A percentile compares a stretch with the other conserved stretches of the same genome.
phyloP scores from a whole-genome alignment of 768 basidiomycete genomes.

The Boletus reticulatus region DNA sequence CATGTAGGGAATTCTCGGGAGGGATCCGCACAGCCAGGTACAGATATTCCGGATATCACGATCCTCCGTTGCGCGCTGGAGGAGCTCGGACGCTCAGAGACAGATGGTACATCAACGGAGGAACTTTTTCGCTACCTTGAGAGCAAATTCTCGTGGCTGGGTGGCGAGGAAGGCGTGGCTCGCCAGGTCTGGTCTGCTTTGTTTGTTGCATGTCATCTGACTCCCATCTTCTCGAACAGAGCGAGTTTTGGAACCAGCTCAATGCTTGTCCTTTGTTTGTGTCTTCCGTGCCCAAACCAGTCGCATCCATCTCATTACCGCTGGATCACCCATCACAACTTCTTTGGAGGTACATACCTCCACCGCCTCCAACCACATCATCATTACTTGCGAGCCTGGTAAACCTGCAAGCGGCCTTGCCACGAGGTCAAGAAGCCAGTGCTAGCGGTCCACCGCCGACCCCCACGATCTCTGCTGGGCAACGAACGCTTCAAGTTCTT shows the following conservation, averaged over 20 bases:
- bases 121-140: slow-evolving; percentile 61
- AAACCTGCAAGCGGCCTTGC: slow-evolving; percentile 21
- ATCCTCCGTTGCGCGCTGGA: slow-evolving; percentile 63
- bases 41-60: slow-evolving; percentile 47
- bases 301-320: not conserved
- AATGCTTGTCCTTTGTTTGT: slow-evolving; percentile 48
- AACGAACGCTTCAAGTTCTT: slow-evolving; percentile 63
- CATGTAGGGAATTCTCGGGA: slow-evolving; percentile 7
- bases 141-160: slow-evolving; percentile 56
- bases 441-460: slow-evolving; percentile 2
- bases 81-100: slow-evolving; percentile 41
- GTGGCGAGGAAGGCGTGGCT: slow-evolving; percentile 45
- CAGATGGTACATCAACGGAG: slow-evolving; percentile 48
- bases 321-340: slow-evolving; percentile 24
- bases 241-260: slow-evolving; percentile 59
- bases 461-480: slow-evolving; percentile 38
- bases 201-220: not conserved
- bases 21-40: slow-evolving; percentile 11
- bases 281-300: slow-evolving; percentile 28
- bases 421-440: slow-evolving; percentile 17
- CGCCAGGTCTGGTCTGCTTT: slow-evolving; percentile 48
- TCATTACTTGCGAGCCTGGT: slow-evolving; percentile 27
- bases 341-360: slow-evolving; percentile 40
- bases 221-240: slow-evolving; percentile 29
- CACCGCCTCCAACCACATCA: slow-evolving; percentile 24